Base-by-base conservation (phyloP, 2,329 filamentous ascomycete genomes). In the Tolypocladium inflatum region DNA sequence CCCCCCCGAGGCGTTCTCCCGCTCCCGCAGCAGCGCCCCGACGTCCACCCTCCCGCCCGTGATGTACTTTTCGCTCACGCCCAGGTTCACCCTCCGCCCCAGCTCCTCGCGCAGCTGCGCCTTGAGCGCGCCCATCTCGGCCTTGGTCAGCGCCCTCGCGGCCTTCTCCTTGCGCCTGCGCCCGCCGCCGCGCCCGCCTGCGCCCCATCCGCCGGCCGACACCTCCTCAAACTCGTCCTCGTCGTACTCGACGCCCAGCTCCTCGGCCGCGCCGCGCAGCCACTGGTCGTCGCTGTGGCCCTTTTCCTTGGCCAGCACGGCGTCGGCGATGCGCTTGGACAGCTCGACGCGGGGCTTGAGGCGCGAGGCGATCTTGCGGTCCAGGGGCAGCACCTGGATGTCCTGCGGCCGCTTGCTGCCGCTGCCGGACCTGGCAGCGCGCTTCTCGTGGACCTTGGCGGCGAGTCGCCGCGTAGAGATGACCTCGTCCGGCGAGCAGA, bases 201-300 rank as follows among this genome's bases (percentile, higher is more conserved):
- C 80, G 57, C 78, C 80, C 8, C 85, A 83, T 9, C 78, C 80
- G 43, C 80, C 87, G 59, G 61, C 58, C 9, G 91, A 87, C 48
- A 91, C 89, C 39, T 94, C 91, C 63, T 88, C 89, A 61, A 96
- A 87, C 52, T 95, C 91, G 41, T 96, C 91, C 60, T 85, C 89
- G 68, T 97, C 91, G 69, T 96, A 96, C 56, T 97, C 93, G 0
- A 97, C 90, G 1, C 94, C 94, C 0, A 99, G 79, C 63, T 97
- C 93, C 59, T 97, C 91, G 0, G 94, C 94, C 0, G 91, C 92
- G 54, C 83, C 84, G 50, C 85, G 84, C 65, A 97, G 78, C 85
- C 92, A 94, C 58, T 90, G 85, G 63, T 96, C 90, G 65, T 96
- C 90, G 66, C 88, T 88, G 57, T 84, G 84, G 11, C 87, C 85